Conservation (phyloP, 2,329 filamentous ascomycete species). For the Cladophialophora exuberans region DNA sequence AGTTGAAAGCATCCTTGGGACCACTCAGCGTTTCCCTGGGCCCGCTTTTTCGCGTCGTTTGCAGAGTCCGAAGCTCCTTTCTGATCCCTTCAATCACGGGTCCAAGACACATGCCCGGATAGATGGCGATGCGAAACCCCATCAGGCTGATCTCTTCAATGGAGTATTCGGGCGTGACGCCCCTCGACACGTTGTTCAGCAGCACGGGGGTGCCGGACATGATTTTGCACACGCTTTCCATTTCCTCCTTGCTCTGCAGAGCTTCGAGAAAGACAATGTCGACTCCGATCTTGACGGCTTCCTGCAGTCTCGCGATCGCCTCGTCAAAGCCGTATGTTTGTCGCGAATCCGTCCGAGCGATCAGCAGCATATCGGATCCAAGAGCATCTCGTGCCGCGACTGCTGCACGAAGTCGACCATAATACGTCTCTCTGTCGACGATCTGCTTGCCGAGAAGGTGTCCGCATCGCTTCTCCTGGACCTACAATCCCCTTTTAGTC, state of each 20-base stretch:
- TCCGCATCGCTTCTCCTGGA: conserved; percentile 49
- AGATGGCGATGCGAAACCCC: conserved; percentile 50
- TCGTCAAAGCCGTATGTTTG: conserved; percentile 45
- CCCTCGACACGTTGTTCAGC: conserved; percentile 51
- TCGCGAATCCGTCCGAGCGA: conserved; percentile 46
- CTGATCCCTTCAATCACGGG: conserved; percentile 43
- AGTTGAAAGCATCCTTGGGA: conserved; percentile 47
- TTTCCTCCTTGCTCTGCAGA: conserved; percentile 43
- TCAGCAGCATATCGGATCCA: conserved; percentile 47
- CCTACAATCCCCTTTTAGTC: conserved; percentile 43
- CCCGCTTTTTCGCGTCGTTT: conserved; percentile 39
- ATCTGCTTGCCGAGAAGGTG: conserved; percentile 46
- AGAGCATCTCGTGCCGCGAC: conserved; percentile 43
- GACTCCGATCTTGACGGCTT: conserved; percentile 45
- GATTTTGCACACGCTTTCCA: conserved; percentile 40
- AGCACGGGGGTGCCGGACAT: conserved; percentile 46
- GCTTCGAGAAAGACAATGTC: conserved; percentile 50
- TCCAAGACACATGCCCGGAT: conserved; percentile 44
- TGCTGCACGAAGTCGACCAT: conserved; percentile 43
- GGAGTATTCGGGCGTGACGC: conserved; percentile 45
- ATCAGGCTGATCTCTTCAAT: conserved; percentile 44
- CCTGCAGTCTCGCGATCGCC: conserved; percentile 42
- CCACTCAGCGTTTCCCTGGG: conserved; percentile 34
- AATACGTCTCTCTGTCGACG: conserved; percentile 41
- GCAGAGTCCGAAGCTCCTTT: conserved; percentile 42